Evolutionary conservation across 192 early-diverging fungal genomes (phyloP).

Genomic region (Coemansia sp.): DNA sequence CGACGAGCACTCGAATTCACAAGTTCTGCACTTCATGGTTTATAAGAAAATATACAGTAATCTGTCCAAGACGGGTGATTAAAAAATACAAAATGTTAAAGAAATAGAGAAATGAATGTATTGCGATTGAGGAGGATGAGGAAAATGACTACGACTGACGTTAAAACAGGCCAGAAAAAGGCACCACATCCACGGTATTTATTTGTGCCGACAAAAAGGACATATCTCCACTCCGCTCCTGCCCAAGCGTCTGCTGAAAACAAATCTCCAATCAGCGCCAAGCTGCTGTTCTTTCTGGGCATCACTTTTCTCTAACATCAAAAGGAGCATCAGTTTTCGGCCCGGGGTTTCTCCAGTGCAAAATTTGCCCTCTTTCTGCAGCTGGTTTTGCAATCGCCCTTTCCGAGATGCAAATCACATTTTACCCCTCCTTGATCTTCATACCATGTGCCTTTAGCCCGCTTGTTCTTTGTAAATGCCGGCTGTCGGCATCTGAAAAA

Average conservation of each 20-base stretch:
- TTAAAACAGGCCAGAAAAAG: background rate
- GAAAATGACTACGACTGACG: background rate
- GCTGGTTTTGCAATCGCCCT: background rate
- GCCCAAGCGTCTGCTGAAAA: background rate
- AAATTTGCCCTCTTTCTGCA: background rate
- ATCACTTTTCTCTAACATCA: no score
- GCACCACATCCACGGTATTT: background rate
- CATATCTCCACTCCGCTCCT: background rate
- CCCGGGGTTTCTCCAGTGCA: background rate
- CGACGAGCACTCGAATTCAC: constrained; percentile 52
- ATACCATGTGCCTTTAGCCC: background rate
- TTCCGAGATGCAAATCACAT: constrained; percentile 1
- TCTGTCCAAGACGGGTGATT: background rate
- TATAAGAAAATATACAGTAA: background rate
- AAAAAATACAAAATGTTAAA: background rate
- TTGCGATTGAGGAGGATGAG: background rate
- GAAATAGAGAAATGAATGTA: background rate
- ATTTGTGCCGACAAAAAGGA: background rate
- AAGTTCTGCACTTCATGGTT: constrained; percentile 53
- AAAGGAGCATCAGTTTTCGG: background rate
- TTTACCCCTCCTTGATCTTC: background rate
- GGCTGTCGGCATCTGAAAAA: constrained; percentile 1
- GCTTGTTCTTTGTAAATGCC: background rate
- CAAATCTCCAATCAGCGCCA: background rate
- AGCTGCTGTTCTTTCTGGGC: background rate